Evolutionary conservation across 2,329 filamentous ascomycete genomes (phyloP), one percentile per base, ranked within the genome.

Genomic region (Fusarium praegraminearum): DNA sequence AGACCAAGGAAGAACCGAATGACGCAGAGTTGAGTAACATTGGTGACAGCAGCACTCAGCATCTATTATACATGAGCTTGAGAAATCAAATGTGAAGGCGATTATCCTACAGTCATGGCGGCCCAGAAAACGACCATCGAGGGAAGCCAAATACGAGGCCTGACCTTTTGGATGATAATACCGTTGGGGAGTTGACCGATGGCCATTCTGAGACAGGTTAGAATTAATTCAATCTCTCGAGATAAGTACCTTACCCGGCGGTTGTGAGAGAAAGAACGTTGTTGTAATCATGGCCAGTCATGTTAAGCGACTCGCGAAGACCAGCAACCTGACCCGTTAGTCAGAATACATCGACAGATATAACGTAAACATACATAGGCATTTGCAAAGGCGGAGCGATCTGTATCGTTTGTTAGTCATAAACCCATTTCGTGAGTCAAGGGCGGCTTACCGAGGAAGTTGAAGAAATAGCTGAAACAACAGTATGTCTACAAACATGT

Each of bases 101-200:
- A 5, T 1, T 1, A 13, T 26, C 55, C 11, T 55, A 89, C 88
- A 0, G 88, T 91, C 15, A 91, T 75, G 1, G 81, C 80, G 1
- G 84, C 87, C 89, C 89, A 91, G 47, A 85, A 68, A 16, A 89
- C 59, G 79, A 89, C 87, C 82, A 87, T 89, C 11, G 80, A 72
- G 0, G 87, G 87, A 65, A 88, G 88, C 80, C 87, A 90, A 57
- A 86, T 80, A 10, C 87, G 81, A 1, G 88, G 89, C 33, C 83
- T 83, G 54, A 91, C 74, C 66, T 89, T 87, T 72, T 90, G 86
- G 9, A 91, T 81, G 9, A 86, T 86, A 10, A 89, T 75, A 64
- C 87, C 88, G 46, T 83, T 84, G 0, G 87, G 87, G 13, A 89
- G 79, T 69, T 90, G 87, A 1, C 87, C 87, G 12, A 89, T 73